Base-by-base conservation (phyloP, 345 rosid species). In the Linum usitatissimum region DNA sequence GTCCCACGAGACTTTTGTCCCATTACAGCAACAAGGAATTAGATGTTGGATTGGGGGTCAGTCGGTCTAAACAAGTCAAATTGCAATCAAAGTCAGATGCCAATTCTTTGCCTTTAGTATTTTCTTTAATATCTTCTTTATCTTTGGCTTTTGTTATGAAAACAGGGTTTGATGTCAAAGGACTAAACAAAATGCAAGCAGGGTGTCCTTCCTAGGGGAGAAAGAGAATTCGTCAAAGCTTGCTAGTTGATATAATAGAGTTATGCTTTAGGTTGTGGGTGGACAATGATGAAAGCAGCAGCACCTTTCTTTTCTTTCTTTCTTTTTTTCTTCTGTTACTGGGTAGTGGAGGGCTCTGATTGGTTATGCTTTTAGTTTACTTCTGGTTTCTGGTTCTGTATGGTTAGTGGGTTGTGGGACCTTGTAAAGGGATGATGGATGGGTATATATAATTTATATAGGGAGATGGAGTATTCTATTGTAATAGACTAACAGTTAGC, bases 21-120 rank as follows among this genome's bases (percentile, higher is more conserved):
- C 58, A 4, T 70, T 53, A 45, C 55, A 56, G 60, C 39, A 66
- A 59, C 72, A 30, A 31, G 28, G 18, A 70, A 73, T 54, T 66
- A 65, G 58, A 61, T 66, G 72, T 68, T 70, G 51, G 51, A 10
- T 45, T 3, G 51, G 51, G 51, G 17, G 15, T 45, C 14, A 45
- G 49, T 45, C 74, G 65, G 4, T 23, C 28, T 23, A 23, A 23
- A 58, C 21, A 18, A 60, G 74, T 73, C 74, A 71, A 77, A 75
- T 73, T 84, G 87, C 78, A 67, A 84, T 82, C 87, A 66, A 71
- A 85, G 86, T 86, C 85, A 71, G 85, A 86, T 79, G 77, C 82
- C 80, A 80, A 72, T 59, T 69, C 51, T 45, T 45, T 10, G 14
- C 15, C 51, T 45, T 45, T 45, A 10, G 64, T 67, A 70, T 70